phyloP scores from a whole-genome alignment of 164 flowering plant species.

The Chimonanthus salicifolius region DNA sequence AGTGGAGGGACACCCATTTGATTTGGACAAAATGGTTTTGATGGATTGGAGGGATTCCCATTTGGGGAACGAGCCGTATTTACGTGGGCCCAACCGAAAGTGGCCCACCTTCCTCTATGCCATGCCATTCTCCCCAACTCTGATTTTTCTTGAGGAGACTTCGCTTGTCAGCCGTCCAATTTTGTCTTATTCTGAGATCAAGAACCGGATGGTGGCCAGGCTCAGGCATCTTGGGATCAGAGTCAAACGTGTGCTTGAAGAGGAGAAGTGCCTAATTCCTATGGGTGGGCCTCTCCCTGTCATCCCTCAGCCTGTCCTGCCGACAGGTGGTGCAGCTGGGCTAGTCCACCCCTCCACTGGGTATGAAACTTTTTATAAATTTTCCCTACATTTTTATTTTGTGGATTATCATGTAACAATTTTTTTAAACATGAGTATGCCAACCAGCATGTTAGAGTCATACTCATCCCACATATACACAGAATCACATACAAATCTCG shows the following conservation, averaged over 20 bases:
- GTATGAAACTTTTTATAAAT: neutral
- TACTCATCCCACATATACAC: no score
- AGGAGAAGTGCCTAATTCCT: slow-evolving; percentile 76
- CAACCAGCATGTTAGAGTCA: no score
- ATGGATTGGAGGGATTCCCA: slow-evolving; percentile 89
- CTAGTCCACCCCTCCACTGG: slow-evolving; percentile 74
- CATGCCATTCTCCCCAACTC: slow-evolving; percentile 58
- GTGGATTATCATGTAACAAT: no score
- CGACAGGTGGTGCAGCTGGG: slow-evolving; percentile 62
- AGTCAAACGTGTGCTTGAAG: slow-evolving; percentile 58
- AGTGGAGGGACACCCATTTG: slow-evolving; percentile 68
- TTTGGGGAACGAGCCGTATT: slow-evolving; percentile 53
- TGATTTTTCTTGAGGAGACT: slow-evolving; percentile 71
- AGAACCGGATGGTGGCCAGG: slow-evolving; percentile 71
- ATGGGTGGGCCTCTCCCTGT: slow-evolving; percentile 87
- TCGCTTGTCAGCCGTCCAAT: slow-evolving; percentile 65
- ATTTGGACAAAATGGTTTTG: slow-evolving; percentile 67
- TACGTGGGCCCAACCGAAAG: slow-evolving; percentile 36
- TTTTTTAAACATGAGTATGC: no score
- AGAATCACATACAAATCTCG: no score
- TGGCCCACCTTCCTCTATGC: slow-evolving; percentile 67
- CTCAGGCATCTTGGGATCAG: slow-evolving; percentile 62
- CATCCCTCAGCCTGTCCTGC: slow-evolving; percentile 59
- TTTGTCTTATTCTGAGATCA: slow-evolving; percentile 49
- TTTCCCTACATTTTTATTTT: no score